Conservation (phyloP, 169 alveolate genomes). For the Neospora caninum region DNA sequence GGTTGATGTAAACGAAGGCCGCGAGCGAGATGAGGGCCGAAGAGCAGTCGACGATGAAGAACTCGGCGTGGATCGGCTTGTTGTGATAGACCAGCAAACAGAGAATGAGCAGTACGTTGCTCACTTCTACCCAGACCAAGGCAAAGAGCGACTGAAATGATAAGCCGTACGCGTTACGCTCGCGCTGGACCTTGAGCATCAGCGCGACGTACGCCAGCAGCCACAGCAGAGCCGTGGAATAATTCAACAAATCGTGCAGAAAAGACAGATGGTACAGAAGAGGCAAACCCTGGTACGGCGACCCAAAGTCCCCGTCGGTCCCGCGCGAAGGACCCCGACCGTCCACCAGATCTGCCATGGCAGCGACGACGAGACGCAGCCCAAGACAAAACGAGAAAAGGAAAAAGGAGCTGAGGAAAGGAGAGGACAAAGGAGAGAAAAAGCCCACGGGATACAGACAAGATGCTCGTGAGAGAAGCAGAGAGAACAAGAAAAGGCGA, state of each 20-base stretch:
- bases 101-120: conserved; percentile 71
- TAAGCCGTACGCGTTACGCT: conserved; percentile 67
- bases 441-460: too few relatives aligned
- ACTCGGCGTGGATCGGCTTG: conserved; percentile 66
- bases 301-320: too few relatives aligned
- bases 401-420: neutral
- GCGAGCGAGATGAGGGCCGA: conserved; percentile 69
- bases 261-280: conserved; percentile 51
- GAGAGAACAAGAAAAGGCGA: too few relatives aligned
- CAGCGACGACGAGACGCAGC: neutral
- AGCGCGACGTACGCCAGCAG: conserved; percentile 73
- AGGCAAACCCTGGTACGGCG: conserved; percentile 1
- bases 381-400: neutral
- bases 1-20: conserved; percentile 60
- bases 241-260: conserved; percentile 70
- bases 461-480: too few relatives aligned
- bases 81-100: conserved; percentile 54
- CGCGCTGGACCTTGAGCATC: conserved; percentile 66
- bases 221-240: conserved; percentile 76
- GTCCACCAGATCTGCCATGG: neutral
- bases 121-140: conserved; percentile 73
- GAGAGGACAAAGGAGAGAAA: neutral
- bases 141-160: conserved; percentile 75
- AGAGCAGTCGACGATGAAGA: conserved; percentile 72
- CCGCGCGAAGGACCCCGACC: neutral